phyloP scores from a whole-genome alignment of 176 grass and related monocot species.

The Bromus sterilis region DNA sequence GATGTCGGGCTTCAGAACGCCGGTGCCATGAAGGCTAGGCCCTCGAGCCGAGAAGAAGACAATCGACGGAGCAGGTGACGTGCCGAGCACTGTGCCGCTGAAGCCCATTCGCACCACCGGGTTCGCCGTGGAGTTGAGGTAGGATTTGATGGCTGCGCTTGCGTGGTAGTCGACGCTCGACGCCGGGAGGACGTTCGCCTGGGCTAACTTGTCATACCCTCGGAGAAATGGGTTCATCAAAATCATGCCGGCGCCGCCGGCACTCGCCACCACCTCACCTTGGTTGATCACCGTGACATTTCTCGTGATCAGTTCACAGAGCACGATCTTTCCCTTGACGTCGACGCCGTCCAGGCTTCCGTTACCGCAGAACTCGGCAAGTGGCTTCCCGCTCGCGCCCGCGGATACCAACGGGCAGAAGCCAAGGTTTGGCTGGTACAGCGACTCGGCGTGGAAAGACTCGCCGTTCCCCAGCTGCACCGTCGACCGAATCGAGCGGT shows the following conservation, averaged over 20 bases:
- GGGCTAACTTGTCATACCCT: constrained; percentile 24
- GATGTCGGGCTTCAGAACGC: not conserved
- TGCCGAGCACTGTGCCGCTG: not conserved
- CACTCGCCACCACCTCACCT: not conserved
- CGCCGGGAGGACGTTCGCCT: not conserved
- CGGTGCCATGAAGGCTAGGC: not conserved
- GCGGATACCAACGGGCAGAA: not conserved
- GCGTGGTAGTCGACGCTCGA: not conserved
- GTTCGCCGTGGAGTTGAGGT: not conserved
- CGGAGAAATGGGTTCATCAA: not conserved
- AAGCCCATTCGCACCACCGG: not conserved
- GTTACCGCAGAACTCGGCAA: not conserved
- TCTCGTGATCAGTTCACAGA: constrained; percentile 5
- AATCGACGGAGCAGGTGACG: not conserved
- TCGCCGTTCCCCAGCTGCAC: not conserved
- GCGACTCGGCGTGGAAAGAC: not conserved
- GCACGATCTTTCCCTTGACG: constrained; percentile 47
- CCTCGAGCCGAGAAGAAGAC: not conserved
- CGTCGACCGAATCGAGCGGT: not conserved
- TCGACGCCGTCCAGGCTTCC: not conserved
- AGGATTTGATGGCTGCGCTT: not conserved
- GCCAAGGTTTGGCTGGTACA: not conserved
- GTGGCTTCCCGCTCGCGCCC: not conserved
- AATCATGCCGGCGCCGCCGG: constrained; percentile 30
- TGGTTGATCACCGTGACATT: not conserved